phyloP scores from a whole-genome alignment of 371 early-diverging fungal genomes.

The Mortierella sp. region DNA sequence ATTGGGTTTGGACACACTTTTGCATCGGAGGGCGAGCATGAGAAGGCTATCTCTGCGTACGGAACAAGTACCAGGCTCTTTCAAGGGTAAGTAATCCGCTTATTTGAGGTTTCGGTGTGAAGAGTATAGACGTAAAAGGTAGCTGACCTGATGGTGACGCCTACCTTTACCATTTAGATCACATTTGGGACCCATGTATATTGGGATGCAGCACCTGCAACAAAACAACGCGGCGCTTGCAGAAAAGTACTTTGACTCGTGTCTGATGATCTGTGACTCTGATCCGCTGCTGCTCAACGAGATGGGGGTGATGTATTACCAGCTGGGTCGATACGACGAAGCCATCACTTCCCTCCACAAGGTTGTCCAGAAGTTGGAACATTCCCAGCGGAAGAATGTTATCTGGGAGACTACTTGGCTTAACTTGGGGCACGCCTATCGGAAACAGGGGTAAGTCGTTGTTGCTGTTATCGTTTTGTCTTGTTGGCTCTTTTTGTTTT shows the following conservation, averaged over 20 bases:
- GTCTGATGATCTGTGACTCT: conserved; percentile 64
- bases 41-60: conserved; percentile 86
- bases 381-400: conserved; percentile 58
- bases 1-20: conserved; percentile 88
- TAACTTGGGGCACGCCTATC: conserved; percentile 81
- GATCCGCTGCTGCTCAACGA: conserved; percentile 82
- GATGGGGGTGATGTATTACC: conserved; percentile 74
- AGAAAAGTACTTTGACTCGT: conserved; percentile 67
- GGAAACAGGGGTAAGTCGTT: conserved; percentile 68
- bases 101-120: not conserved
- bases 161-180: conserved; percentile 61
- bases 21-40: conserved; percentile 80
- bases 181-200: conserved; percentile 78
- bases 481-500: not conserved
- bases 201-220: conserved; percentile 84
- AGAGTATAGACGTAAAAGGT: too few species aligned
- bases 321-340: conserved; percentile 63
- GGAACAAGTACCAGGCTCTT: conserved; percentile 70
- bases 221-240: conserved; percentile 69
- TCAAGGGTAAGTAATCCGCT: conserved; percentile 68
- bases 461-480: too few species aligned
- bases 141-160: not conserved
- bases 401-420: conserved; percentile 76
- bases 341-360: conserved; percentile 68
- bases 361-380: conserved; percentile 67